A percentile compares a stretch with the other conserved stretches of the same genome.
Evolutionary conservation across 2,329 filamentous ascomycete species (phyloP).

Genomic region (Graphilbum ipis-grandicollis): DNA sequence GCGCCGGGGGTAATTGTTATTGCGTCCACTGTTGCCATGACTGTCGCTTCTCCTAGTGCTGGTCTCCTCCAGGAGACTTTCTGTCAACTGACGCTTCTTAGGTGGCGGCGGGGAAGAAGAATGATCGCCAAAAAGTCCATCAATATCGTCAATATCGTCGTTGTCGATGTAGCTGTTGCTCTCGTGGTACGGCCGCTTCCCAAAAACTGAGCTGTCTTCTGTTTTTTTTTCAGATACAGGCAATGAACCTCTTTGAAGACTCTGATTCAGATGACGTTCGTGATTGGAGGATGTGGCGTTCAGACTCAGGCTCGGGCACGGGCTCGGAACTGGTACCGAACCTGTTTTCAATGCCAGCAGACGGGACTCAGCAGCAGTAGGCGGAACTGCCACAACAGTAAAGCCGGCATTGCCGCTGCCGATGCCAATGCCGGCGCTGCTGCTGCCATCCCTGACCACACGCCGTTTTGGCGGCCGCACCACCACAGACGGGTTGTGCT

Average conservation of each 20-base stretch:
- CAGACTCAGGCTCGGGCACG: not conserved
- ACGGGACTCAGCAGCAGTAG: too few relatives aligned
- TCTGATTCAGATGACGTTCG: too few relatives aligned
- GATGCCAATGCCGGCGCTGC: too few relatives aligned
- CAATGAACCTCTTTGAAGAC: too few relatives aligned
- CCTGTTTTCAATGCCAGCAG: constrained; percentile 16
- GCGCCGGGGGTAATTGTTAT: not conserved
- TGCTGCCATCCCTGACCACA: not conserved
- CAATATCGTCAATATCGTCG: constrained; percentile 2
- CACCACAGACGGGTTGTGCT: constrained; percentile 13
- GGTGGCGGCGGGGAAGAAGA: not conserved
- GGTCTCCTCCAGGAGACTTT: constrained; percentile 5
- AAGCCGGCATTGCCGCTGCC: too few relatives aligned
- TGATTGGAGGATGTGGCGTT: constrained; percentile 12
- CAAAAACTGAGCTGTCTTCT: too few relatives aligned
- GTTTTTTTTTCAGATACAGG: constrained; percentile 9
- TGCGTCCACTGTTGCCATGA: not conserved
- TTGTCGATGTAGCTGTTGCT: constrained; percentile 8
- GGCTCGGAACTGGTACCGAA: constrained; percentile 5
- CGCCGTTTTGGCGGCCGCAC: constrained; percentile 10
- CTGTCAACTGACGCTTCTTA: constrained; percentile 6
- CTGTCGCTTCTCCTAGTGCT: not conserved
- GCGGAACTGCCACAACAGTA: constrained; percentile 12
- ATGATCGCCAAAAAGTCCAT: constrained; percentile 7
- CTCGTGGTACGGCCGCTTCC: constrained; percentile 1